phyloP scores from a whole-genome alignment of 106 monocot species.

The Xerophyta viscosa region DNA sequence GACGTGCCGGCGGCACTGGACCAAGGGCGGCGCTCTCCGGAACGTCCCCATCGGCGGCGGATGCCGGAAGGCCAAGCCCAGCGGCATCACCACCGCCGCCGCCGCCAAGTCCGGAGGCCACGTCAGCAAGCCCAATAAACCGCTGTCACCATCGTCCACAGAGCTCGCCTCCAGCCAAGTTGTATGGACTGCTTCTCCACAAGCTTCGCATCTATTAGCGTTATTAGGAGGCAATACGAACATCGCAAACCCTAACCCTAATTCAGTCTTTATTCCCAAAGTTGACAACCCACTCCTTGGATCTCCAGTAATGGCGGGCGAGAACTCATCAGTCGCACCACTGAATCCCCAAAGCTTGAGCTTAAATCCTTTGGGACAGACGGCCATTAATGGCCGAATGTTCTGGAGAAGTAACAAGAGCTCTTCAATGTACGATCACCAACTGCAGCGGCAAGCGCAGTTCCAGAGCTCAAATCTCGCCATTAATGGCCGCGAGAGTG shows the following conservation, averaged over 20 bases:
- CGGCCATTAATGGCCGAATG: background rate
- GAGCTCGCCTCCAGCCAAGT: background rate
- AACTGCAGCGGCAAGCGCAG: slow-evolving; percentile 5
- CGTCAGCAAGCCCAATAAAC: background rate
- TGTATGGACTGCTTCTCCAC: slow-evolving; percentile 6
- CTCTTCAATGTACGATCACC: background rate
- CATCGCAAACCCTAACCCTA: slow-evolving; percentile 6
- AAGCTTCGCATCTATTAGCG: slow-evolving; percentile 17
- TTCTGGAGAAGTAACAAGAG: slow-evolving; percentile 15
- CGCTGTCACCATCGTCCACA: background rate
- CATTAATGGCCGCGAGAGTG: slow-evolving; percentile 13
- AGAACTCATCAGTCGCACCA: too few species aligned
- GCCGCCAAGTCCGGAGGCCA: background rate
- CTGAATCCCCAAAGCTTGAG: background rate
- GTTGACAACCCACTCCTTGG: background rate
- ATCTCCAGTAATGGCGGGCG: background rate
- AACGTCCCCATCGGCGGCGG: slow-evolving; percentile 7
- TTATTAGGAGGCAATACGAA: slow-evolving; percentile 1
- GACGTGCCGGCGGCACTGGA: slow-evolving; percentile 9
- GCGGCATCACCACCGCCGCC: too few species aligned
- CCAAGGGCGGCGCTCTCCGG: slow-evolving; percentile 7
- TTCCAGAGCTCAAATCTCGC: slow-evolving; percentile 8
- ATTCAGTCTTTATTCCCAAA: background rate
- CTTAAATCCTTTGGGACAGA: slow-evolving; percentile 12
- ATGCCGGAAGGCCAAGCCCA: slow-evolving; percentile 3